A percentile compares a stretch with the other conserved stretches of the same genome.
Conservation (phyloP, 345 rosid genomes). For the Brassica incana region DNA sequence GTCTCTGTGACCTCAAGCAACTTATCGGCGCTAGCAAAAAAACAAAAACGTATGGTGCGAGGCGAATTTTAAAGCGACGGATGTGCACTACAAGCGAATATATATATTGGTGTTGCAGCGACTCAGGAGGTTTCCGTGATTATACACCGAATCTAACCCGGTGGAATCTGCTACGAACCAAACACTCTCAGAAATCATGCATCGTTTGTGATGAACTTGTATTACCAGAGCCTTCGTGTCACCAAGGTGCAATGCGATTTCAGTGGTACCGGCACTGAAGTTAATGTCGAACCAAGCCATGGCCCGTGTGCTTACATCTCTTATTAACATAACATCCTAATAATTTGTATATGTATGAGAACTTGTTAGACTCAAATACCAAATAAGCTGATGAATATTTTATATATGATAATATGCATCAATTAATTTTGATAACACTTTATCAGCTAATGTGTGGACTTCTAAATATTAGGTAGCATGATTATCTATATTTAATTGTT, state of each 20-base stretch:
- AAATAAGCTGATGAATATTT: too few species aligned
- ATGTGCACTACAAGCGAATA: slow-evolving; percentile 2
- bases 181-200: slow-evolving; percentile 20
- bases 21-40: too few species aligned
- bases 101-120: slow-evolving; percentile 29
- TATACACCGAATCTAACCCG: slow-evolving; percentile 17
- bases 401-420: too few species aligned
- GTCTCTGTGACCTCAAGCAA: background rate
- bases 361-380: too few species aligned
- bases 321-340: background rate
- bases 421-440: too few species aligned
- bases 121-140: slow-evolving; percentile 7
- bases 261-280: background rate
- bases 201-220: slow-evolving; percentile 24
- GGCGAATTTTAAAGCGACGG: background rate
- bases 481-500: too few species aligned
- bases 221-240: background rate
- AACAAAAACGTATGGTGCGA: slow-evolving; percentile 13
- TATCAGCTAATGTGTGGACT: too few species aligned
- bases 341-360: too few species aligned
- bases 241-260: background rate
- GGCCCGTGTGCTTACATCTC: background rate
- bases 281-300: background rate
- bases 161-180: slow-evolving; percentile 26
- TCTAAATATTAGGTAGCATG: too few species aligned